These are phyloP conservation scores for Fusarium kyushuense DNA, from an alignment of 2,329 filamentous ascomycete genomes.

Conservation along the genomic window DNA sequence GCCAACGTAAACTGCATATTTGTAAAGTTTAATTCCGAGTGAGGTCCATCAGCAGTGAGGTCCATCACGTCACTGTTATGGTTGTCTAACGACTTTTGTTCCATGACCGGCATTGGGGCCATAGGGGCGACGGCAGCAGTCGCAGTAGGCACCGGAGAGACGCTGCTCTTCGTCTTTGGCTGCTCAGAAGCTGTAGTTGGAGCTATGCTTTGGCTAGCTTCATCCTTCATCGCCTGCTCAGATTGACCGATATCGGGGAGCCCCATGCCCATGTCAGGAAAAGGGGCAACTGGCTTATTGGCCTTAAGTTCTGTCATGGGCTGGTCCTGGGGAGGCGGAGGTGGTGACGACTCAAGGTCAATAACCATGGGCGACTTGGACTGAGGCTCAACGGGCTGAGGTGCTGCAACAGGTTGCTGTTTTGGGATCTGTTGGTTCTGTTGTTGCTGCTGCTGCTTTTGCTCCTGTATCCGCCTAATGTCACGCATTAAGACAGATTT, in stretches of 20 bases:
- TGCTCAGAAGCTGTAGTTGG: slow-evolving; percentile 23
- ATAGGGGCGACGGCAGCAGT: slow-evolving; percentile 34
- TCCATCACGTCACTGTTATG: slow-evolving; percentile 39
- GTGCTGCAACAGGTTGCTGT: slow-evolving; percentile 29
- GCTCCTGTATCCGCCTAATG: slow-evolving; percentile 56
- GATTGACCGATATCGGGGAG: slow-evolving; percentile 50
- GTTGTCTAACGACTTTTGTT: slow-evolving; percentile 42
- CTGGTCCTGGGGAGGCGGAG: slow-evolving; percentile 48
- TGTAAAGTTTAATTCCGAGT: slow-evolving; percentile 64
- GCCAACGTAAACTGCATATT: slow-evolving; percentile 69
- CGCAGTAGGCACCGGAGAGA: slow-evolving; percentile 21
- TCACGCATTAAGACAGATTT: slow-evolving; percentile 69
- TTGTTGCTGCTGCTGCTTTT: slow-evolving; percentile 43
- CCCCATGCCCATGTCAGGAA: slow-evolving; percentile 68
- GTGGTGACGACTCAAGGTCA: slow-evolving; percentile 53
- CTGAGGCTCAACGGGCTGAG: slow-evolving; percentile 52
- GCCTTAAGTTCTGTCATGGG: slow-evolving; percentile 52
- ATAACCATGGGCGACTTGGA: slow-evolving; percentile 54
- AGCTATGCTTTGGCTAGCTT: slow-evolving; percentile 28
- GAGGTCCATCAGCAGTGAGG: slow-evolving; percentile 30
- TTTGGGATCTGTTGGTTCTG: slow-evolving; percentile 32
- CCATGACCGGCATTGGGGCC: slow-evolving; percentile 48
- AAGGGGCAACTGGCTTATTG: slow-evolving; percentile 62
- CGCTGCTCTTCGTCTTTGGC: slow-evolving; percentile 46
- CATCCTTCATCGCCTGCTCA: slow-evolving; percentile 41